These are phyloP conservation scores for Xylaria scruposa DNA, from an alignment of 495 filamentous ascomycete genomes.

Conservation along the genomic window DNA sequence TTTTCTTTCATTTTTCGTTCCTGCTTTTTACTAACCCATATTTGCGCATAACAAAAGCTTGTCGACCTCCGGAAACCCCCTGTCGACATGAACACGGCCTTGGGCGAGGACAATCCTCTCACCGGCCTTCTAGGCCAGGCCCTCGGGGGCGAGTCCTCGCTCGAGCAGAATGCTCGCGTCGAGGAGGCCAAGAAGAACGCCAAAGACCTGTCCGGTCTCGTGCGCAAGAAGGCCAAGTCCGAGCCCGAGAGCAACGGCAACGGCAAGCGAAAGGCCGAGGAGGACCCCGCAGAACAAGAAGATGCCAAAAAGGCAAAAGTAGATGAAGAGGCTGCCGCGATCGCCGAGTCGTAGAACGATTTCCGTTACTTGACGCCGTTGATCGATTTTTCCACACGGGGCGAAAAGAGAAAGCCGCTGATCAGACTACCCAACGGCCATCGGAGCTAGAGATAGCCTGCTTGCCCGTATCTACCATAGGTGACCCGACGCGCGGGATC, in stretches of 20 bases:
- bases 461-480: too few relatives aligned
- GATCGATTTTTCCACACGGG: neutral
- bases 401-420: neutral
- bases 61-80: conserved; percentile 76
- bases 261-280: conserved; percentile 56
- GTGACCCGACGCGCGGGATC: too few relatives aligned
- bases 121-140: conserved; percentile 76
- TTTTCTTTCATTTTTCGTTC: neutral
- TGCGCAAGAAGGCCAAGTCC: conserved; percentile 74
- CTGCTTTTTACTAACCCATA: conserved; percentile 32
- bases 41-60: conserved; percentile 58
- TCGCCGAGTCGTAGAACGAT: conserved; percentile 16
- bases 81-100: conserved; percentile 64
- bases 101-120: conserved; percentile 54
- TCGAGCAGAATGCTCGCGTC: conserved; percentile 67
- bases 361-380: neutral
- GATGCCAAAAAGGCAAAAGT: conserved; percentile 48
- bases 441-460: too few relatives aligned
- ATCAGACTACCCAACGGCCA: neutral
- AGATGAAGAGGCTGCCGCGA: conserved; percentile 30
- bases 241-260: conserved; percentile 43
- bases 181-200: conserved; percentile 81
- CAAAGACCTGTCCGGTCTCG: conserved; percentile 84
- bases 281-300: conserved; percentile 43
- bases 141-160: conserved; percentile 69